Percentiles rank a stretch among this genome's conserved stretches.
Evolutionary conservation across 352 stramenopile genomes (phyloP).

Genomic region (Pythium dissotocum): DNA sequence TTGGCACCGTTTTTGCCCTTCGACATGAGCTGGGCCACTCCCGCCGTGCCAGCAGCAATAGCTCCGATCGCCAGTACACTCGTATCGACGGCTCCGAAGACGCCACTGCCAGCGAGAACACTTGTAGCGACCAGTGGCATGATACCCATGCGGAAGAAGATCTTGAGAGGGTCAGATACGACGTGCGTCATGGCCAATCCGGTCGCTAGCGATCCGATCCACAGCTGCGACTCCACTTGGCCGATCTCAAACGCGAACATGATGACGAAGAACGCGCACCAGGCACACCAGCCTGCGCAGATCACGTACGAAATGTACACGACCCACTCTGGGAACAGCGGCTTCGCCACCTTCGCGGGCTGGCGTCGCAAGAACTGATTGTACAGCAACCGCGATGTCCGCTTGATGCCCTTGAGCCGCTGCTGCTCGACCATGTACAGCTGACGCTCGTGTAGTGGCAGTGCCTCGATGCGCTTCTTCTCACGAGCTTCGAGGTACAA

Average conservation of each 20-base stretch:
- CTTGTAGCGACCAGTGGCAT: slow-evolving; percentile 63
- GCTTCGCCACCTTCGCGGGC: slow-evolving; percentile 45
- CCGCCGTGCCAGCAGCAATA: slow-evolving; percentile 41
- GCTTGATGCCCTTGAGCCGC: slow-evolving; percentile 60
- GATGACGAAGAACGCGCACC: slow-evolving; percentile 67
- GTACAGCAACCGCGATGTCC: slow-evolving; percentile 70
- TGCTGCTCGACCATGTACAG: slow-evolving; percentile 59
- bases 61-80: slow-evolving; percentile 49
- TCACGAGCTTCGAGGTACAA: slow-evolving; percentile 48
- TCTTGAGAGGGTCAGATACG: slow-evolving; percentile 65
- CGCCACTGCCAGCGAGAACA: slow-evolving; percentile 48
- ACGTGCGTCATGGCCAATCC: slow-evolving; percentile 60
- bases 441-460: slow-evolving; percentile 64
- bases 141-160: slow-evolving; percentile 71
- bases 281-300: slow-evolving; percentile 50
- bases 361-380: slow-evolving; percentile 65
- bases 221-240: slow-evolving; percentile 57
- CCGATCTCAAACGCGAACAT: slow-evolving; percentile 73
- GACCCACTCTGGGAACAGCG: slow-evolving; percentile 74
- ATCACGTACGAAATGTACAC: slow-evolving; percentile 71
- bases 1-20: slow-evolving; percentile 31
- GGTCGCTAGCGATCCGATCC: slow-evolving; percentile 57
- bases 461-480: slow-evolving; percentile 33
- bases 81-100: slow-evolving; percentile 54
- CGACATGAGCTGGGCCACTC: slow-evolving; percentile 49